Evolutionary conservation across 2,329 filamentous ascomycete species (phyloP).

Genomic region (Tolypocladium ovalisporum): DNA sequence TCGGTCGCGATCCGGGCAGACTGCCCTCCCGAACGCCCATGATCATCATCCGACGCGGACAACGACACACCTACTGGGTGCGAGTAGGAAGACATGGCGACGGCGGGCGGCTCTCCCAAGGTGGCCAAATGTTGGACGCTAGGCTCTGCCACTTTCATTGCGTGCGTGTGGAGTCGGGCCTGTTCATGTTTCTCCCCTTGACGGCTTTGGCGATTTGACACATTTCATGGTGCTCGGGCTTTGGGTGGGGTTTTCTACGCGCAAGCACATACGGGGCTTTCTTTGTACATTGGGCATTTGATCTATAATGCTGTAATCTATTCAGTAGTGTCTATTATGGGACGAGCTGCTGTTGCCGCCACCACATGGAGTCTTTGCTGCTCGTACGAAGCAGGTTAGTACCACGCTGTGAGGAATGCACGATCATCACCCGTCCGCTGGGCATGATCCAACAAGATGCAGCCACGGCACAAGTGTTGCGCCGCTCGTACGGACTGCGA

Average conservation of each 20-base stretch:
- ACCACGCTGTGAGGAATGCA: background rate
- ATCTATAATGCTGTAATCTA: conserved; percentile 35
- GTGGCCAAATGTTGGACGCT: background rate
- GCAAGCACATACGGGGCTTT: conserved; percentile 10
- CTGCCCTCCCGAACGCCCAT: background rate
- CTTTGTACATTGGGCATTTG: conserved; percentile 24
- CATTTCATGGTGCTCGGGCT: background rate
- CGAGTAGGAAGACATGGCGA: background rate
- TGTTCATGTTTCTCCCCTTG: background rate
- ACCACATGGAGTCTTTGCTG: background rate
- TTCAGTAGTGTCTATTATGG: conserved; percentile 29
- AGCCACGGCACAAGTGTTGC: no score
- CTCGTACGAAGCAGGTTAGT: background rate
- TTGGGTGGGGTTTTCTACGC: conserved; percentile 9
- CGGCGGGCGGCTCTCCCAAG: background rate
- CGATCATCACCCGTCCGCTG: background rate
- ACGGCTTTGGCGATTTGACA: background rate
- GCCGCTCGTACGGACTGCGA: no score
- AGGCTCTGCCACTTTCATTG: background rate
- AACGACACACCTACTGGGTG: background rate
- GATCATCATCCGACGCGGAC: background rate
- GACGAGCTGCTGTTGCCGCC: background rate
- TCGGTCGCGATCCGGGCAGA: conserved; percentile 11
- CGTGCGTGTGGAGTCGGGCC: conserved; percentile 3
- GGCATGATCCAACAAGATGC: background rate